Evolutionary conservation across 164 flowering plant species (phyloP).

Genomic region (Santalum album): DNA sequence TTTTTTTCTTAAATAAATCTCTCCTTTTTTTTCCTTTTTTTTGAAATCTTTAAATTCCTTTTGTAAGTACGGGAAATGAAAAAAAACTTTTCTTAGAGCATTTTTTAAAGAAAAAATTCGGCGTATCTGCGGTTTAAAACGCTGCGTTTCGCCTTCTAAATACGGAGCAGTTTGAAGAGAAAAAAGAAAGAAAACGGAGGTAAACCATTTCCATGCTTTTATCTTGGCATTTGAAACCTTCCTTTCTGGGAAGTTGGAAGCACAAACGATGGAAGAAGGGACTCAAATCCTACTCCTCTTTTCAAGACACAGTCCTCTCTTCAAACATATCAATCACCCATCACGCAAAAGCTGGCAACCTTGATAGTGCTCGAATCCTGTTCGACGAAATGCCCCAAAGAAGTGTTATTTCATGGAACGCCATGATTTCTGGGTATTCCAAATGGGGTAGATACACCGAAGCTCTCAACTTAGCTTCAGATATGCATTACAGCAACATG

Average conservation of each 20-base stretch:
- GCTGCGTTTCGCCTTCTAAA: no score
- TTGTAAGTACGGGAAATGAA: no score
- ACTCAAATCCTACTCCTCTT: slow-evolving; percentile 8
- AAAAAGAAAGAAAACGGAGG: no score
- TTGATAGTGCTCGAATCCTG: slow-evolving; percentile 34
- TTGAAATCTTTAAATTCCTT: no score
- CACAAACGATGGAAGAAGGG: slow-evolving; percentile 16
- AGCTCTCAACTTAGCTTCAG: slow-evolving; percentile 28
- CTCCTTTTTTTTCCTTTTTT: no score
- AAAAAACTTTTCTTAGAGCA: no score
- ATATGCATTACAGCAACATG: slow-evolving; percentile 30
- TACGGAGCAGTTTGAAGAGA: no score
- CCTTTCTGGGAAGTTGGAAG: slow-evolving; percentile 19
- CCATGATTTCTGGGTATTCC: no score
- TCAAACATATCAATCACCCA: slow-evolving; percentile 27
- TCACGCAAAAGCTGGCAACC: slow-evolving; percentile 18
- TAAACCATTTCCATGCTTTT: no score
- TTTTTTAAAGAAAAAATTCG: no score
- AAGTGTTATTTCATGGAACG: slow-evolving; percentile 64
- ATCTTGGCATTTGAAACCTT: slow-evolving; percentile 6
- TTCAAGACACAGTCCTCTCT: slow-evolving; percentile 18
- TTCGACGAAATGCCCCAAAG: slow-evolving; percentile 51
- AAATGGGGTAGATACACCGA: slow-evolving; percentile 31
- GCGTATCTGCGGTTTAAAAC: no score
- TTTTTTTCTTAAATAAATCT: no score